Percentiles rank a stretch among this genome's conserved stretches.
Evolutionary conservation across 2,329 filamentous ascomycete genomes (phyloP).

Genomic region (Aspergillus proliferans): DNA sequence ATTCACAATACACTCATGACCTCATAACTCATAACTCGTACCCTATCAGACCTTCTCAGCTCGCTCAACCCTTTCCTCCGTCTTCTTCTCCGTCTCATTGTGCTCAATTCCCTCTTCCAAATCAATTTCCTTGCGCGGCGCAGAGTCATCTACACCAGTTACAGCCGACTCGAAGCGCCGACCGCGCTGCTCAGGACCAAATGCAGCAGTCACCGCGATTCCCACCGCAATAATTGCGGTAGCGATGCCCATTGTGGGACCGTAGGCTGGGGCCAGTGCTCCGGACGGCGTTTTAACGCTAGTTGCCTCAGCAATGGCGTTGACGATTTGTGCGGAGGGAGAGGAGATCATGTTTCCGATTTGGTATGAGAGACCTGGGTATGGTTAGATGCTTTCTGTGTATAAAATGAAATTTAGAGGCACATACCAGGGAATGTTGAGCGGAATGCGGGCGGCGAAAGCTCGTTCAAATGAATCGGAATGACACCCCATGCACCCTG

Average conservation of each 20-base stretch:
- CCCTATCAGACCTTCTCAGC: constrained; percentile 9
- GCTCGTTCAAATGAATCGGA: constrained; percentile 70
- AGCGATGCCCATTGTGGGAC: constrained; percentile 67
- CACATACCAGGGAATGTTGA: constrained; percentile 56
- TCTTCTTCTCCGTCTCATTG: constrained; percentile 15
- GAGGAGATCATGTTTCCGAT: constrained; percentile 58
- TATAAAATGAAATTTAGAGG: not conserved
- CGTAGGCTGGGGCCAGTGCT: constrained; percentile 60
- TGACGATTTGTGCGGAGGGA: constrained; percentile 71
- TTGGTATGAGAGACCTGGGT: constrained; percentile 57
- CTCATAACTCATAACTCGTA: not conserved
- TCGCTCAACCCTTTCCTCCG: constrained; percentile 14
- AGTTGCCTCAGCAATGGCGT: constrained; percentile 61
- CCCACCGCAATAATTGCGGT: constrained; percentile 70
- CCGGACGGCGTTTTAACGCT: constrained; percentile 52
- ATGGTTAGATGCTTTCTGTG: constrained; percentile 2
- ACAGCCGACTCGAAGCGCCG: constrained; percentile 59
- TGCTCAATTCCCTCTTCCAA: constrained; percentile 13
- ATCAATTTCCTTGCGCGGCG: constrained; percentile 12
- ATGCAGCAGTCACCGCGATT: constrained; percentile 60
- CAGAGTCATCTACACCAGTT: constrained; percentile 31
- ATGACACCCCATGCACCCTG: constrained; percentile 66
- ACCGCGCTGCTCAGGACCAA: constrained; percentile 70
- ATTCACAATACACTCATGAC: not conserved
- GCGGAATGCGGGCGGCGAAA: constrained; percentile 65